These are phyloP conservation scores for Peribolospora kevripleyi DNA, from an alignment of 768 basidiomycete genomes.

Conservation along the genomic window DNA sequence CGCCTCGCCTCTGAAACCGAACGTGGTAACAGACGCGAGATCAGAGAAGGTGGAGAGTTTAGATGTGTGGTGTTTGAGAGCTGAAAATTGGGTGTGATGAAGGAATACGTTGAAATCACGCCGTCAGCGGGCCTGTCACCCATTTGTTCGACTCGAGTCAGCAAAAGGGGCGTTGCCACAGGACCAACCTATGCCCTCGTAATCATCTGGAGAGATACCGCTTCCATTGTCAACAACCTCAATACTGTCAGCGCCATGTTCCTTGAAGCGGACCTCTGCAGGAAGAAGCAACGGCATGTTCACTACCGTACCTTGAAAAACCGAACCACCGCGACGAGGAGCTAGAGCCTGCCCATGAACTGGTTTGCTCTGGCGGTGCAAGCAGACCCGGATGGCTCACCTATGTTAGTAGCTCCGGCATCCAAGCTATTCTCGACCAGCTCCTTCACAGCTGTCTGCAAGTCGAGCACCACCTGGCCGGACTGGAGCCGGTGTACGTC, in stretches of 20 bases:
- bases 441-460: conserved; percentile 86
- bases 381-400: conserved; percentile 23
- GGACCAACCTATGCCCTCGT: conserved; percentile 46
- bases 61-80: conserved; percentile 77
- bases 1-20: conserved; percentile 92
- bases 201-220: conserved; percentile 56
- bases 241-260: conserved; percentile 54
- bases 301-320: not conserved
- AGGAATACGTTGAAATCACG: not conserved
- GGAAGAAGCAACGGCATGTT: not conserved
- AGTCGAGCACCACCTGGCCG: conserved; percentile 81
- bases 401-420: conserved; percentile 65
- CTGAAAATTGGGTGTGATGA: conserved; percentile 22
- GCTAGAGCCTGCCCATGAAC: not conserved
- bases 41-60: conserved; percentile 58
- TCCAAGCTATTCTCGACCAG: conserved; percentile 89
- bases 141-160: not conserved
- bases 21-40: conserved; percentile 45
- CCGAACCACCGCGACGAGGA: too few species aligned
- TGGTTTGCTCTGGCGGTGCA: not conserved
- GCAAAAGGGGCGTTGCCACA: not conserved
- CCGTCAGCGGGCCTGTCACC: not conserved
- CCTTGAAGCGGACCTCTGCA: conserved; percentile 67
- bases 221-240: conserved; percentile 83
- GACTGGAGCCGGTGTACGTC: conserved; percentile 77